These are phyloP conservation scores for Orychophragmus violaceus DNA, from an alignment of 345 rosid species.

Conservation along the genomic window DNA sequence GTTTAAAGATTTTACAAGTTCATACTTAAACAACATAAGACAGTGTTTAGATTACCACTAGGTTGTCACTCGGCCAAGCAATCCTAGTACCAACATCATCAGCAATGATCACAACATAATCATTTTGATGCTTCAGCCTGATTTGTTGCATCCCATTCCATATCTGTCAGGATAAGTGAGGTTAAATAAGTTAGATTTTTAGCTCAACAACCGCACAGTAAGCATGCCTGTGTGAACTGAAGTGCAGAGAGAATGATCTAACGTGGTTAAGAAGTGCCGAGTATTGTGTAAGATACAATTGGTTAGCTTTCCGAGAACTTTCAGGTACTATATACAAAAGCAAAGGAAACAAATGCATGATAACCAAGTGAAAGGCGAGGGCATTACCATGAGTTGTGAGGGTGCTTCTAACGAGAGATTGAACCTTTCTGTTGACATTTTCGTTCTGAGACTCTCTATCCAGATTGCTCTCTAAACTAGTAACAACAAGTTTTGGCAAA, in stretches of 20 bases:
- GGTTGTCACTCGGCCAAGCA: too few relatives aligned
- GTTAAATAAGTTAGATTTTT: slow-evolving; percentile 44
- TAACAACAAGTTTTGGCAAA: slow-evolving; percentile 24
- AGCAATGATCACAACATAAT: too few relatives aligned
- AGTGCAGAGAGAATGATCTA: slow-evolving; percentile 30
- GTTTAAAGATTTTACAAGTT: too few relatives aligned
- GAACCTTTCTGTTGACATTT: slow-evolving; percentile 47
- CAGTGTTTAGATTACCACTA: too few relatives aligned
- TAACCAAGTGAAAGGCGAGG: not conserved
- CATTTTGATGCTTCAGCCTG: slow-evolving; percentile 51
- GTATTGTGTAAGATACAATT: too few relatives aligned
- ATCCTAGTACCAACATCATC: too few relatives aligned
- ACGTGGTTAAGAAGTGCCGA: too few relatives aligned
- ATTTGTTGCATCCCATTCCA: slow-evolving; percentile 68
- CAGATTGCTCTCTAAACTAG: slow-evolving; percentile 33
- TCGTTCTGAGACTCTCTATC: slow-evolving; percentile 35
- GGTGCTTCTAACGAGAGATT: slow-evolving; percentile 39
- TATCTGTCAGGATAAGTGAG: slow-evolving; percentile 77
- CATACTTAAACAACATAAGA: too few relatives aligned
- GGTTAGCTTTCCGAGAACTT: not conserved
- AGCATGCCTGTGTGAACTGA: slow-evolving; percentile 51
- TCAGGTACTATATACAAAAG: not conserved
- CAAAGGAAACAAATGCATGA: not conserved
- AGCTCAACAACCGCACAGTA: slow-evolving; percentile 43
- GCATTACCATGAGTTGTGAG: slow-evolving; percentile 54